These are phyloP conservation scores for Magnolia changhungtana DNA, from an alignment of 164 flowering plant species.

Conservation along the genomic window DNA sequence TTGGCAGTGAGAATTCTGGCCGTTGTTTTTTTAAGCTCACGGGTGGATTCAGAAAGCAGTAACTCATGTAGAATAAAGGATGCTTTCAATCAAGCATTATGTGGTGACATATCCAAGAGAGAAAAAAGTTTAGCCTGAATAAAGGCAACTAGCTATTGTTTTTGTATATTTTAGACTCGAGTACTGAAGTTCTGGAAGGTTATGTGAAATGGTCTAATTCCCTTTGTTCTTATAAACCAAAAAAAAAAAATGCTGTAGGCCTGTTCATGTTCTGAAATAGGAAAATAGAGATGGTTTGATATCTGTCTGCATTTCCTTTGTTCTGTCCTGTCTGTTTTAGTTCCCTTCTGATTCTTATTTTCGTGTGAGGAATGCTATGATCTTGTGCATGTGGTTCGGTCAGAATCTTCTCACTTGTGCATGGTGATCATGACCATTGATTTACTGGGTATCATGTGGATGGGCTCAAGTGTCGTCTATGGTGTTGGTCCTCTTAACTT, in stretches of 20 bases:
- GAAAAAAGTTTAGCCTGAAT: not conserved
- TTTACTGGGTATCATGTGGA: too few species aligned
- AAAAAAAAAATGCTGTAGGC: not conserved
- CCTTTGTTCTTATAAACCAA: not conserved
- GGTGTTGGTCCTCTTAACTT: too few species aligned
- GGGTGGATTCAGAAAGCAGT: constrained; percentile 15
- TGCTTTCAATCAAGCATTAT: constrained; percentile 15
- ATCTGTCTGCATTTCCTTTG: not conserved
- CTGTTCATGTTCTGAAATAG: not conserved
- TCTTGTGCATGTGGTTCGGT: too few species aligned
- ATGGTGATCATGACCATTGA: too few species aligned
- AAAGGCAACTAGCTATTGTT: constrained; percentile 4
- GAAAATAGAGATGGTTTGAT: not conserved
- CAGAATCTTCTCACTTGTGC: too few species aligned
- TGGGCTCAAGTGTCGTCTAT: too few species aligned
- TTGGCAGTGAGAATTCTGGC: constrained; percentile 21
- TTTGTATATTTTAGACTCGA: constrained; percentile 4
- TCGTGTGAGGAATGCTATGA: not conserved
- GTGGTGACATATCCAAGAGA: constrained; percentile 4
- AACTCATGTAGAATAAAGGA: constrained; percentile 21
- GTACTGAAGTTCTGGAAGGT: not conserved
- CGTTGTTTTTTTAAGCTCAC: constrained; percentile 13
- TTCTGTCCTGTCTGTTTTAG: not conserved
- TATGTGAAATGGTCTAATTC: not conserved
- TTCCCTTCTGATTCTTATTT: not conserved